phyloP scores from a whole-genome alignment of 2,329 filamentous ascomycete genomes.

The Laburnicola sp. region DNA sequence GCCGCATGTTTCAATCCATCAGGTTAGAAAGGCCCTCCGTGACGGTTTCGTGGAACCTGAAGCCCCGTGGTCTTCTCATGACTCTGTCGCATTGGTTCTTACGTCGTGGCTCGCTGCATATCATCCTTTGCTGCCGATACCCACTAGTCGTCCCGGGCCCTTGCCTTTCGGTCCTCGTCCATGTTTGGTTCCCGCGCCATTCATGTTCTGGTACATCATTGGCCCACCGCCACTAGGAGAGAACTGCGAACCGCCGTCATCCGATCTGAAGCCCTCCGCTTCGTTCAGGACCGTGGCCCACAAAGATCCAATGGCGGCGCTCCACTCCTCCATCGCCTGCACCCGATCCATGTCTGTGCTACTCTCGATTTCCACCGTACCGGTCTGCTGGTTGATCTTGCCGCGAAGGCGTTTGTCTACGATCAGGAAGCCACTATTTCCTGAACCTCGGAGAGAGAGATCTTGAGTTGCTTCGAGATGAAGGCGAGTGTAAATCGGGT shows the following conservation, averaged over 20 bases:
- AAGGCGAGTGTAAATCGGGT: slow-evolving; percentile 86
- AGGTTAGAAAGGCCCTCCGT: slow-evolving; percentile 32
- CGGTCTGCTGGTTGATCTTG: slow-evolving; percentile 85
- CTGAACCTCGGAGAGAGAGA: slow-evolving; percentile 82
- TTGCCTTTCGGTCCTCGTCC: slow-evolving; percentile 45
- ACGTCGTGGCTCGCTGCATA: slow-evolving; percentile 41
- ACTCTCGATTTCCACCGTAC: slow-evolving; percentile 79
- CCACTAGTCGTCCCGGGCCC: slow-evolving; percentile 43
- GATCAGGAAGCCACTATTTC: slow-evolving; percentile 95
- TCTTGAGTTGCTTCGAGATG: slow-evolving; percentile 85
- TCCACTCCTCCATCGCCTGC: slow-evolving; percentile 73
- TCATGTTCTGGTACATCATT: slow-evolving; percentile 29
- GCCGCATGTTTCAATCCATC: slow-evolving; percentile 43
- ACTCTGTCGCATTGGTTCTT: slow-evolving; percentile 38
- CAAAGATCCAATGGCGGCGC: slow-evolving; percentile 67
- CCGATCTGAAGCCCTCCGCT: slow-evolving; percentile 68
- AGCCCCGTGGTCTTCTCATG: slow-evolving; percentile 33
- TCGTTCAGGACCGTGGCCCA: slow-evolving; percentile 76
- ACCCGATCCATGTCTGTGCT: slow-evolving; percentile 74
- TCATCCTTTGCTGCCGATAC: slow-evolving; percentile 46
- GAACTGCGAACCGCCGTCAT: slow-evolving; percentile 48
- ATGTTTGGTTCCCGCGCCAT: slow-evolving; percentile 34
- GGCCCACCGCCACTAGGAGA: slow-evolving; percentile 33
- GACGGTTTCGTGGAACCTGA: slow-evolving; percentile 40
- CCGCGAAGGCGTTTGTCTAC: slow-evolving; percentile 85